Base-by-base conservation (phyloP, 2,329 filamentous ascomycete genomes). In the Ilyonectria sp. region DNA sequence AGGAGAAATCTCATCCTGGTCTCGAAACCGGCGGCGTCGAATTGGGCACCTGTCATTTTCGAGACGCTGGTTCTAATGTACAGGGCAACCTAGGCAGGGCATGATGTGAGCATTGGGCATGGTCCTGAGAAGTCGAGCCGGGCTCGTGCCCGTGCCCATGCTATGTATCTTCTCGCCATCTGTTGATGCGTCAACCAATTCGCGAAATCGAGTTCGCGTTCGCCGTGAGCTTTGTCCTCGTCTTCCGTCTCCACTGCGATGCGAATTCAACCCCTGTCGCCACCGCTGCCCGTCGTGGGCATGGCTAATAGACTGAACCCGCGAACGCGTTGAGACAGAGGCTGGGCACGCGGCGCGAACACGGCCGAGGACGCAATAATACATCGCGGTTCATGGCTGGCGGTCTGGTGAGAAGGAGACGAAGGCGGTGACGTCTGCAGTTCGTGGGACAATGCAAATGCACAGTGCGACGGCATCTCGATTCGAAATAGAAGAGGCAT, bases 161-260 rank as follows among this genome's bases (percentile, higher is more conserved):
- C 52, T 54, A 54, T 9, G 31, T 26, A 64, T 6, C 29, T 23
- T 53, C 26, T 35, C 15, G n/a, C 43, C n/a, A 43, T 23, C 17
- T 50, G 70, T 74, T 74, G 71, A 66, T 75, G 69, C 59, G 69
- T 70, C 68, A 71, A 73, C 64, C 50, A 44, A 65, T 69, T 68
- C 69, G 60, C 58, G 70, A 52, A 29, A 17, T 33, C 29, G 49
- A 31, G 49, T 21, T 52, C 49, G 17, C 29, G 29, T 49, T 50
- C n/a, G 11, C 52, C 40, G 35, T 35, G 35, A 44, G 50, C 47
- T 55, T 67, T 62, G 52, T 26, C 57, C 59, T 64, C 37, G 56
- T 65, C 62, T 49, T 62, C 69, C 50, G 63, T 71, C 65, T 69
- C 72, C 72, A 74, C 71, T 37, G 43, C 62, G 63, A 47, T 65